Evolutionary conservation across 208 protist species (phyloP).

Genomic region (Crithidia brevicula): DNA sequence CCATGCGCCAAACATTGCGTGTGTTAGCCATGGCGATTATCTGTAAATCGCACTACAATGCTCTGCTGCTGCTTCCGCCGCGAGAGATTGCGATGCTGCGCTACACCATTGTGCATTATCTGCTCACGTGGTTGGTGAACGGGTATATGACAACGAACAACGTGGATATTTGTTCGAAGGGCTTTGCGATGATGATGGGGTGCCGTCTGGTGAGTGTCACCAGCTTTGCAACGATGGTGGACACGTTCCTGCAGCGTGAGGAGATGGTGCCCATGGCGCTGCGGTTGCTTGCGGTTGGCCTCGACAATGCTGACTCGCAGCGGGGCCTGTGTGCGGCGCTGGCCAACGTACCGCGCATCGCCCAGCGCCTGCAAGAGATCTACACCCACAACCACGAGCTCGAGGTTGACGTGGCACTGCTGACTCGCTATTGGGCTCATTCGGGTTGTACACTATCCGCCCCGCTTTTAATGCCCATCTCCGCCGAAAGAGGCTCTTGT

Average conservation of each 20-base stretch:
- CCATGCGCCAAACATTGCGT: too few relatives aligned
- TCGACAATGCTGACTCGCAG: neutral
- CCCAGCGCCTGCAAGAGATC: slow-evolving; percentile 45
- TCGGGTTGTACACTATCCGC: too few relatives aligned
- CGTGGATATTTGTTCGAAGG: slow-evolving; percentile 37
- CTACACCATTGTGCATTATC: slow-evolving; percentile 58
- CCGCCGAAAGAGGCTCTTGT: neutral
- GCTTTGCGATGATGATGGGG: slow-evolving; percentile 52
- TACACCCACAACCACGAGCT: slow-evolving; percentile 47
- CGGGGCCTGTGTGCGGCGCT: slow-evolving; percentile 40
- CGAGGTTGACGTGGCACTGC: slow-evolving; percentile 70
- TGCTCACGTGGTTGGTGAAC: slow-evolving; percentile 45
- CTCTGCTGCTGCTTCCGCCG: neutral
- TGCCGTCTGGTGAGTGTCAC: slow-evolving; percentile 59
- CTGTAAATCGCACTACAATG: neutral
- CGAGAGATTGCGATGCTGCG: slow-evolving; percentile 37
- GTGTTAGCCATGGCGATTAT: slow-evolving; percentile 11
- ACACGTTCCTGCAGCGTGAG: slow-evolving; percentile 52
- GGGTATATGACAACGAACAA: slow-evolving; percentile 17
- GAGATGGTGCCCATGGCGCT: slow-evolving; percentile 51
- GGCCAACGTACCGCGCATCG: slow-evolving; percentile 28
- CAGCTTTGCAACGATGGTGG: slow-evolving; percentile 56
- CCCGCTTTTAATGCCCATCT: slow-evolving; percentile 7
- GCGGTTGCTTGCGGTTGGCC: slow-evolving; percentile 21
- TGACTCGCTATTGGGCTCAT: slow-evolving; percentile 51